phyloP scores from a whole-genome alignment of 2,329 filamentous ascomycete species.

The Aphanocladium album region DNA sequence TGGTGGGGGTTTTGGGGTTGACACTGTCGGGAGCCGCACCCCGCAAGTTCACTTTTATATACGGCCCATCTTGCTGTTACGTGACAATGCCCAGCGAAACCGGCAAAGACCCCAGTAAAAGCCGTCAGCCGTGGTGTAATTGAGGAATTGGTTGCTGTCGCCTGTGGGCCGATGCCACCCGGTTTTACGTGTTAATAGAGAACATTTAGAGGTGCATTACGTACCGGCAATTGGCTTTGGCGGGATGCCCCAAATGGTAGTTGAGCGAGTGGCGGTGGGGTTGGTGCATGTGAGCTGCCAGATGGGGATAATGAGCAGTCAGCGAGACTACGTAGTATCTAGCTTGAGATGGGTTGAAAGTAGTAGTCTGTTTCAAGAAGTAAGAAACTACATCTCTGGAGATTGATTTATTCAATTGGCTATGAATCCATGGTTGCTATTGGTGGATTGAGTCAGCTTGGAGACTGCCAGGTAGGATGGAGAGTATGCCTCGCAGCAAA shows the following conservation, averaged over 20 bases:
- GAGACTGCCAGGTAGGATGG: too few relatives aligned
- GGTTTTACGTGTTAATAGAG: background rate
- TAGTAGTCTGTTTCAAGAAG: too few relatives aligned
- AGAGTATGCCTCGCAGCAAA: too few relatives aligned
- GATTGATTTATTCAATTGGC: too few relatives aligned
- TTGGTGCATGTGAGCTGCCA: background rate
- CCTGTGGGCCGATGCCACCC: slow-evolving; percentile 2
- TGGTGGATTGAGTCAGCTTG: too few relatives aligned
- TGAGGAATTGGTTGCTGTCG: background rate
- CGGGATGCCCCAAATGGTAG: background rate
- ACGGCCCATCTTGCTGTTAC: background rate
- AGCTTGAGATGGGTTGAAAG: too few relatives aligned
- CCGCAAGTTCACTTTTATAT: background rate
- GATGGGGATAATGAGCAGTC: too few relatives aligned
- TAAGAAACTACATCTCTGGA: too few relatives aligned
- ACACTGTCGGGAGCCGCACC: background rate
- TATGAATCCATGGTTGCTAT: too few relatives aligned
- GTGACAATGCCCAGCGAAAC: background rate
- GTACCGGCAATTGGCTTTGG: slow-evolving; percentile 1
- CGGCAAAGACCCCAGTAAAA: too few relatives aligned
- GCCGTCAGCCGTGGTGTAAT: background rate
- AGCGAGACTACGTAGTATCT: too few relatives aligned
- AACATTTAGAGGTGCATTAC: background rate
- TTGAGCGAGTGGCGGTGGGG: background rate
- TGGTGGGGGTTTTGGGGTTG: slow-evolving; percentile 3